Percentiles rank a stretch among this genome's conserved stretches.
Conservation (phyloP, 257 asterid species). For the Nicotiana paniculata region DNA sequence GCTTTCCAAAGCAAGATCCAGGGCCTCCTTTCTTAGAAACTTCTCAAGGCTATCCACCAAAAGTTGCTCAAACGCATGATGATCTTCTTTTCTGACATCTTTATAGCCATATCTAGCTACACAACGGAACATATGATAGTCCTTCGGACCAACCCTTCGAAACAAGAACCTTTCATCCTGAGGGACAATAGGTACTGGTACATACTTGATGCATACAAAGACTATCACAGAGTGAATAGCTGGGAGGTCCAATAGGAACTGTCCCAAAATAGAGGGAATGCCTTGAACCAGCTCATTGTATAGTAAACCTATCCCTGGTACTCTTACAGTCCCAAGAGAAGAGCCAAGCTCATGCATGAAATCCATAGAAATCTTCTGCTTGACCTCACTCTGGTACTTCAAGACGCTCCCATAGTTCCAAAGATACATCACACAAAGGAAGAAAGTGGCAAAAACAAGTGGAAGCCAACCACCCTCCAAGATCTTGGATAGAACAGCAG, state of each 20-base stretch:
- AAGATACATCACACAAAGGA: slow-evolving; percentile 75
- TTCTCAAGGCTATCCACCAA: slow-evolving; percentile 72
- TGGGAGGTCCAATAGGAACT: slow-evolving; percentile 73
- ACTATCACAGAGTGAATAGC: slow-evolving; percentile 82
- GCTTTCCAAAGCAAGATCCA: slow-evolving; percentile 62
- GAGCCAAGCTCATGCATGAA: slow-evolving; percentile 78
- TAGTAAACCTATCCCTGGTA: slow-evolving; percentile 82
- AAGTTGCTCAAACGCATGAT: slow-evolving; percentile 77
- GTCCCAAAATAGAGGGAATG: slow-evolving; percentile 78
- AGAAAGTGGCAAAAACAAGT: slow-evolving; percentile 67
- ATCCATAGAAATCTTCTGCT: slow-evolving; percentile 76
- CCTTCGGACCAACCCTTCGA: slow-evolving; percentile 79
- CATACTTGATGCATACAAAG: slow-evolving; percentile 88
- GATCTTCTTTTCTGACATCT: slow-evolving; percentile 86
- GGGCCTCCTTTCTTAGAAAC: slow-evolving; percentile 77
- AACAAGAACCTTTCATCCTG: slow-evolving; percentile 84
- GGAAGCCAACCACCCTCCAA: slow-evolving; percentile 99
- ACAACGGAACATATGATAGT: slow-evolving; percentile 94
- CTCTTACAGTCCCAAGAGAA: slow-evolving; percentile 77
- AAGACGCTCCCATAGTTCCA: slow-evolving; percentile 94
- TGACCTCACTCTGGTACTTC: slow-evolving; percentile 82
- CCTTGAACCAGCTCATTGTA: slow-evolving; percentile 96
- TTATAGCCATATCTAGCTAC: slow-evolving; percentile 91
- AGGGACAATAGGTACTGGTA: slow-evolving; percentile 85
- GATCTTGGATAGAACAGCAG: slow-evolving; percentile 79